Conservation (phyloP, 257 asterid species). For the Voacanga thouarsii region DNA sequence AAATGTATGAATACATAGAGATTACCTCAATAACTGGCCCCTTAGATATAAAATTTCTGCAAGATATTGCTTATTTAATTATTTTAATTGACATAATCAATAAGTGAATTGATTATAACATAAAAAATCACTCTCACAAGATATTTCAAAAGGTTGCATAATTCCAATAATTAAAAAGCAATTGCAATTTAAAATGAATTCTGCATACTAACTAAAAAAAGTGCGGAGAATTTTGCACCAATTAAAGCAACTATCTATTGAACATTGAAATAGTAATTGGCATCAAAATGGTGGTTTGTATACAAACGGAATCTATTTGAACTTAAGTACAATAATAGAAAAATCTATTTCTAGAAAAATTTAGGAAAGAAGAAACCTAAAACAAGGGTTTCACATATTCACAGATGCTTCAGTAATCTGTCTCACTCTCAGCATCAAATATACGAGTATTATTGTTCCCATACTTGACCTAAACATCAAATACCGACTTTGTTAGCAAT, state of each 20-base stretch:
- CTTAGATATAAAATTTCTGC: no score
- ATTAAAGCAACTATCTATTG: neutral
- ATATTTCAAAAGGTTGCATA: no score
- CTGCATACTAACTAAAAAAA: no score
- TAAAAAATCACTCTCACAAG: no score
- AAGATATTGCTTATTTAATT: no score
- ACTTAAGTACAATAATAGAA: slow-evolving; percentile 39
- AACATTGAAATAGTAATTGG: neutral
- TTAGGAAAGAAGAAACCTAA: slow-evolving; percentile 1
- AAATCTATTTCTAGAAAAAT: slow-evolving; percentile 13
- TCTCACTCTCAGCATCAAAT: slow-evolving; percentile 76
- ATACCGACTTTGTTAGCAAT: neutral
- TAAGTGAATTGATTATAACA: no score
- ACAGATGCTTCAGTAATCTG: slow-evolving; percentile 53
- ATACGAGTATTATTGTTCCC: slow-evolving; percentile 86
- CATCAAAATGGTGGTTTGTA: slow-evolving; percentile 13
- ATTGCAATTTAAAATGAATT: no score
- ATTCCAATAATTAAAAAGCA: no score
- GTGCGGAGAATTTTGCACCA: neutral
- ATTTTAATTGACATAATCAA: no score
- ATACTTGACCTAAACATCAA: slow-evolving; percentile 64
- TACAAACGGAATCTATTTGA: slow-evolving; percentile 21
- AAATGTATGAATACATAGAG: neutral
- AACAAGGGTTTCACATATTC: slow-evolving; percentile 30
- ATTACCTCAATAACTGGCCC: no score